A percentile compares a stretch with the other conserved stretches of the same genome.
These are phyloP conservation scores for Microdochium paspali DNA, from an alignment of 2,329 filamentous ascomycete genomes.

Conservation along the genomic window DNA sequence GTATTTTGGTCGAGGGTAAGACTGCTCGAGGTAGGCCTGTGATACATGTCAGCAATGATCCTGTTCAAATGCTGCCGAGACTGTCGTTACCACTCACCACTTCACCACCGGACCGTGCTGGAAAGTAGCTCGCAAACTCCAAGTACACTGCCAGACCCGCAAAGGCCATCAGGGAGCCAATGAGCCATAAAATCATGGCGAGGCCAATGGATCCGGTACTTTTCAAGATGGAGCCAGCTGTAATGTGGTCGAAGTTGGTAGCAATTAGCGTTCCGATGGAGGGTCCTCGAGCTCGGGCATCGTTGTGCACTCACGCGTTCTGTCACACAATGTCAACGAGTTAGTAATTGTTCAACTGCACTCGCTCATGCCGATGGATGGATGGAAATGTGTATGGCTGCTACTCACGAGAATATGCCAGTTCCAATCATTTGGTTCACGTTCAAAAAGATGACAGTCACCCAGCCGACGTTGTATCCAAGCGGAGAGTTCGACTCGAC, in stretches of 20 bases:
- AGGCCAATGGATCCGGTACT: conserved; percentile 44
- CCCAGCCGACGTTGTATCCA: conserved; percentile 46
- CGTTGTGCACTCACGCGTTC: conserved; percentile 34
- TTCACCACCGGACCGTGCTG: conserved; percentile 44
- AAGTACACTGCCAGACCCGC: conserved; percentile 41
- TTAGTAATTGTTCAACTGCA: not conserved
- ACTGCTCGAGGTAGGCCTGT: conserved; percentile 41
- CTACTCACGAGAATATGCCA: conserved; percentile 39
- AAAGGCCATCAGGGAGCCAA: conserved; percentile 38
- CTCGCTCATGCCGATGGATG: no score
- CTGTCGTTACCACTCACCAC: conserved; percentile 24
- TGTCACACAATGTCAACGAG: not conserved
- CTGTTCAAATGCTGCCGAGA: not conserved
- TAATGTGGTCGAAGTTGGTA: not conserved
- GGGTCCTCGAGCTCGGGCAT: no score
- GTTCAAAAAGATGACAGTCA: conserved; percentile 50
- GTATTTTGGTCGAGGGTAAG: conserved; percentile 45
- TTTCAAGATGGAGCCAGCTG: conserved; percentile 36
- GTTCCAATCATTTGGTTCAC: conserved; percentile 54
- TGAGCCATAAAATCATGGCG: conserved; percentile 42
- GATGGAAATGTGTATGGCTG: no score
- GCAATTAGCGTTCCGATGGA: no score
- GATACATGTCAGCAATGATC: not conserved
- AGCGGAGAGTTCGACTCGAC: conserved; percentile 49
- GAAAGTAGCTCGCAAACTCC: conserved; percentile 45